These are phyloP conservation scores for Colletotrichum acutatum DNA, from an alignment of 2,329 filamentous ascomycete species.

Conservation along the genomic window DNA sequence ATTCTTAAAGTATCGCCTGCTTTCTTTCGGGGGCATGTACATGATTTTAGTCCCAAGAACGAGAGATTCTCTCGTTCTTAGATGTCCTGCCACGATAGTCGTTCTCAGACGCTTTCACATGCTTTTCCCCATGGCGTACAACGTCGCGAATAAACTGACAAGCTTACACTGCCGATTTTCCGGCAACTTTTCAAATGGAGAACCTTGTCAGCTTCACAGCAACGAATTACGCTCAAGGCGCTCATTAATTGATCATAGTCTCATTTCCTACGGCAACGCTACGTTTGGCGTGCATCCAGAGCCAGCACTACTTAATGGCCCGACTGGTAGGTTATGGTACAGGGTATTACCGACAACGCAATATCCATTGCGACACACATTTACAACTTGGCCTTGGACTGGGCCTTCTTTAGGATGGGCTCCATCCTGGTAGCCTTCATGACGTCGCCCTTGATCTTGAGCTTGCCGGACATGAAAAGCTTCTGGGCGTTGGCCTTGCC, in stretches of 20 bases:
- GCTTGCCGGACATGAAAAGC: constrained; percentile 97
- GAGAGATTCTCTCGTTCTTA: background rate
- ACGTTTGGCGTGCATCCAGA: constrained; percentile 5
- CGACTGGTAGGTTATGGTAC: constrained; percentile 31
- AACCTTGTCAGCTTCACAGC: background rate
- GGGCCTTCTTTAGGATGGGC: constrained; percentile 89
- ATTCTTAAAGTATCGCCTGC: background rate
- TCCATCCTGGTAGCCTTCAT: constrained; percentile 99
- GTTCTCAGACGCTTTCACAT: background rate
- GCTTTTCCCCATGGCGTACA: background rate
- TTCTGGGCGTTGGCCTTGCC: constrained; percentile 96
- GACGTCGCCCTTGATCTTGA: constrained; percentile 97
- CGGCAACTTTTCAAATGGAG: background rate
- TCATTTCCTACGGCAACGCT: constrained; percentile 28
- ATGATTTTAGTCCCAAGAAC: background rate
- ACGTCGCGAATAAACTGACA: background rate
- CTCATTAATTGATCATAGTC: constrained; percentile 16
- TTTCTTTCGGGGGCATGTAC: background rate
- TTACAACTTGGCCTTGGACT: constrained; percentile 86
- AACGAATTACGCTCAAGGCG: background rate
- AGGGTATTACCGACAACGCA: constrained; percentile 35
- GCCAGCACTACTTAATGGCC: background rate
- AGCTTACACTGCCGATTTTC: too few species aligned
- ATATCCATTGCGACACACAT: constrained; percentile 17
- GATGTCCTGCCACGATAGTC: background rate